phyloP scores from a whole-genome alignment of 805 yeast genomes.

The Sugiyamaella smithiae region DNA sequence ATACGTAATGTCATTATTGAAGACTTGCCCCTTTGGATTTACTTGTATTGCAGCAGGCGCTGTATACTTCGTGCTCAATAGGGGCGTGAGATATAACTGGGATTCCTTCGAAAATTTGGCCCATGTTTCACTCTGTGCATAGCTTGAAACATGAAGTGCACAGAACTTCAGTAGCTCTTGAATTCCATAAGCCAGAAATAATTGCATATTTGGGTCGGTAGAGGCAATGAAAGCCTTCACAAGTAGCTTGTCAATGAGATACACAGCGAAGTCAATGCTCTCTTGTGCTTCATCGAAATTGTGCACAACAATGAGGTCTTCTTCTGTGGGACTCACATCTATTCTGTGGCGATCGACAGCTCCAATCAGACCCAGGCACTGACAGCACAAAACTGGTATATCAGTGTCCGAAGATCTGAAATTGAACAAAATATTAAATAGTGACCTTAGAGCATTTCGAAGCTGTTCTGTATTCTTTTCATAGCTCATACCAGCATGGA shows the following conservation, averaged over 20 bases:
- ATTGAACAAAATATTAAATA: constrained; percentile 28
- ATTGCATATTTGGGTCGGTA: constrained; percentile 78
- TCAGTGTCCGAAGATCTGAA: constrained; percentile 28
- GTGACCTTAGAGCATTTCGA: constrained; percentile 23
- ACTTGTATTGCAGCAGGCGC: constrained; percentile 51
- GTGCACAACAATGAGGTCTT: constrained; percentile 49
- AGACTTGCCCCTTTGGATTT: constrained; percentile 57
- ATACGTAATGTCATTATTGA: constrained; percentile 39
- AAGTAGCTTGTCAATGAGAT: constrained; percentile 64
- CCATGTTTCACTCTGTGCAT: constrained; percentile 48
- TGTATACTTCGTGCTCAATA: constrained; percentile 66
- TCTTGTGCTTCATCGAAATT: constrained; percentile 65
- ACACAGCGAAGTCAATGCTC: constrained; percentile 58
- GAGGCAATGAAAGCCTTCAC: constrained; percentile 88
- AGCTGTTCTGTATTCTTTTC: constrained; percentile 13
- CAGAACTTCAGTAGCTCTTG: constrained; percentile 76
- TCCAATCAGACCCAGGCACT: constrained; percentile 73
- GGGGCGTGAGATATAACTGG: constrained; percentile 70
- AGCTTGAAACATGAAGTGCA: constrained; percentile 35
- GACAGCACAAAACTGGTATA: constrained; percentile 60
- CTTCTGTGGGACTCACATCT: constrained; percentile 41
- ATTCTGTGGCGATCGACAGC: constrained; percentile 64
- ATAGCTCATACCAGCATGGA: constrained; percentile 15
- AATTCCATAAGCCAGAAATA: constrained; percentile 81
- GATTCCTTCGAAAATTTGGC: constrained; percentile 59